Evolutionary conservation across 2,329 filamentous ascomycete species (phyloP).

Genomic region (Clarireedia paspali): DNA sequence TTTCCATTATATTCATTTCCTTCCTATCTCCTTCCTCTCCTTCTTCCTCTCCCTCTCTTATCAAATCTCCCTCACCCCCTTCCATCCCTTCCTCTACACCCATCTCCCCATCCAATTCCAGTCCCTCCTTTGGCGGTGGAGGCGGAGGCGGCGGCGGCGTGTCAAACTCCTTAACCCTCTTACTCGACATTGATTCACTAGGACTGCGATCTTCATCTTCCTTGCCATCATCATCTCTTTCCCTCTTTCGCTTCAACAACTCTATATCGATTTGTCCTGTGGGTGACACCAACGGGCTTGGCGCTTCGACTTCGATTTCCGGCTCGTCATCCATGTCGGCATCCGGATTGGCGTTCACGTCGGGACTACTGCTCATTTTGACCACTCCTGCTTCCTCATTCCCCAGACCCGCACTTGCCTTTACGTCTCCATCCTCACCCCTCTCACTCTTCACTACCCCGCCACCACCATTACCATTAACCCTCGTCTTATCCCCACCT

Average conservation of each 20-base stretch:
- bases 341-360: conserved; percentile 26
- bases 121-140: neutral
- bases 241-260: conserved; percentile 57
- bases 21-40: neutral
- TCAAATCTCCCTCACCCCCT: neutral
- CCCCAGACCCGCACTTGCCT: conserved; percentile 16
- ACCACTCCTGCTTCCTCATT: neutral
- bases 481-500: neutral
- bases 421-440: neutral
- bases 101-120: neutral
- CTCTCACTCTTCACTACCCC: conserved; percentile 17
- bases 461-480: too few species aligned
- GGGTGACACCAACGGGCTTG: conserved; percentile 2
- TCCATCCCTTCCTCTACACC: neutral
- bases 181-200: conserved; percentile 18
- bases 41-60: neutral
- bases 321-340: conserved; percentile 23
- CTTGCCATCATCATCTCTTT: conserved; percentile 34
- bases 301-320: neutral
- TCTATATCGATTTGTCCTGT: conserved; percentile 5
- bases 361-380: conserved; percentile 16
- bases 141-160: conserved; percentile 11
- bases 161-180: conserved; percentile 26
- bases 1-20: neutral
- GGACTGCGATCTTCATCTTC: conserved; percentile 15